These are phyloP conservation scores for Stephania cephalantha DNA, from an alignment of 164 flowering plant genomes.

Conservation along the genomic window DNA sequence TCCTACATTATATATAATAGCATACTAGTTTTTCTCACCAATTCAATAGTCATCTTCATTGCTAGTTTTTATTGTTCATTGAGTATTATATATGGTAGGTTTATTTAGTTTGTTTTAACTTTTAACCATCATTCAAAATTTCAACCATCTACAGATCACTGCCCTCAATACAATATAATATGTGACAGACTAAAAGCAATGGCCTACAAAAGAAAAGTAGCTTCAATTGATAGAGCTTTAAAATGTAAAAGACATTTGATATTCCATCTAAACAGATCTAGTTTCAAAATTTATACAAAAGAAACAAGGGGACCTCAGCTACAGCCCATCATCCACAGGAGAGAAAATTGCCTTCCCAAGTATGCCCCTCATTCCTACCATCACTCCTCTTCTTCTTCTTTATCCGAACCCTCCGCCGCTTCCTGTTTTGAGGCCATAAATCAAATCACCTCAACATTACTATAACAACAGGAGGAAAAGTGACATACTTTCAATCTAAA, in stretches of 20 bases:
- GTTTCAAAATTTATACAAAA: conserved; percentile 1
- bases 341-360: background rate
- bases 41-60: background rate
- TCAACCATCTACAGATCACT: background rate
- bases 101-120: background rate
- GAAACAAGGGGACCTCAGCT: background rate
- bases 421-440: conserved; percentile 11
- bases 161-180: background rate
- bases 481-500: background rate
- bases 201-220: background rate
- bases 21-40: background rate
- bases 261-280: background rate
- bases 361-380: background rate
- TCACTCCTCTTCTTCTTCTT: conserved; percentile 24
- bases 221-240: background rate
- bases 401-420: conserved; percentile 17
- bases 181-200: background rate
- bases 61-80: background rate
- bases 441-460: background rate
- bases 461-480: background rate
- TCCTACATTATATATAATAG: background rate
- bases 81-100: background rate
- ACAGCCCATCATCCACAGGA: background rate
- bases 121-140: background rate
- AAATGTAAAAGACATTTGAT: background rate